Conservation (phyloP, 1,284 basidiomycete species). For the Moesziomyces antarcticus region DNA sequence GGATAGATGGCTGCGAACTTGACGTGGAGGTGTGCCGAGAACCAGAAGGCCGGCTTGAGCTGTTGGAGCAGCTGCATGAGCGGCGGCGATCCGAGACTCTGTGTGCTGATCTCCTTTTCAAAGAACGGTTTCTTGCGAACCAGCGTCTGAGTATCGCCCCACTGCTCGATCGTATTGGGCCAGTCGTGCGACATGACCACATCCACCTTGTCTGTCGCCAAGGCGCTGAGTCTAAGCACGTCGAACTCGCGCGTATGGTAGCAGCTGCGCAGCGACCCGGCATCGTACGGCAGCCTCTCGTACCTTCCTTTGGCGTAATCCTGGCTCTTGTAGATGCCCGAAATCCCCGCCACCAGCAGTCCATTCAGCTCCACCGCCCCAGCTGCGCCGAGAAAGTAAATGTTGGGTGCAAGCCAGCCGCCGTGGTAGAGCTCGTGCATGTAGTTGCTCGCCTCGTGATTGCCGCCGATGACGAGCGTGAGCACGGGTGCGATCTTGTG, state of each 20-base stretch:
- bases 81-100: slow-evolving; percentile 87
- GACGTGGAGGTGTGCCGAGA: slow-evolving; percentile 91
- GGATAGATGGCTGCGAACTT: slow-evolving; percentile 70
- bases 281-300: slow-evolving; percentile 78
- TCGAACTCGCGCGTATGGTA: slow-evolving; percentile 93
- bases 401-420: slow-evolving; percentile 85
- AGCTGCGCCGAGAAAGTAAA: slow-evolving; percentile 93
- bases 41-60: slow-evolving; percentile 91
- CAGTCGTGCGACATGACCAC: slow-evolving; percentile 96
- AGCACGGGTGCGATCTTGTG: slow-evolving; percentile 82
- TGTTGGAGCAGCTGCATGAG: slow-evolving; percentile 80
- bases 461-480: slow-evolving; percentile 95
- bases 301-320: slow-evolving; percentile 74
- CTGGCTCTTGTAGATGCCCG: slow-evolving; percentile 88
- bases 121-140: slow-evolving; percentile 86
- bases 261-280: slow-evolving; percentile 79
- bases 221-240: slow-evolving; percentile 81
- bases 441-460: slow-evolving; percentile 97
- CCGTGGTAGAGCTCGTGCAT: slow-evolving; percentile 86
- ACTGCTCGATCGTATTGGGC: slow-evolving; percentile 86
- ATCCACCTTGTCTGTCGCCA: slow-evolving; percentile 71
- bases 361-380: slow-evolving; percentile 86
- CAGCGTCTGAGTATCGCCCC: slow-evolving; percentile 78
- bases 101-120: slow-evolving; percentile 75
- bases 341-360: slow-evolving; percentile 85